These are phyloP conservation scores for Candida sp. DNA, from an alignment of 1,139 yeast species.

Conservation along the genomic window DNA sequence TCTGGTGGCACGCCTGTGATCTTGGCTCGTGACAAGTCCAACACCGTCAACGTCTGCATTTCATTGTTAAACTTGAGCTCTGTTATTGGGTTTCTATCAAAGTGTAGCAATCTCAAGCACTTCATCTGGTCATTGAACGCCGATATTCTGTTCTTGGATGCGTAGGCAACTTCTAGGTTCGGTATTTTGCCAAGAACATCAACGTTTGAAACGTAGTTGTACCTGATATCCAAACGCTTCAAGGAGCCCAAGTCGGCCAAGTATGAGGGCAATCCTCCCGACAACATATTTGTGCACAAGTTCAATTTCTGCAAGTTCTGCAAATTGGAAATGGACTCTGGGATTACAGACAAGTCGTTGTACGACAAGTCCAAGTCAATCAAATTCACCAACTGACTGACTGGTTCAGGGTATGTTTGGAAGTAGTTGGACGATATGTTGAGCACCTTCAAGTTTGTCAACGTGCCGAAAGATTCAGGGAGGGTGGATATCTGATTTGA, in stretches of 20 bases:
- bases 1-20: conserved; percentile 73
- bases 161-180: conserved; percentile 70
- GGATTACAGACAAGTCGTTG: conserved; percentile 67
- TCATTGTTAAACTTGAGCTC: conserved; percentile 64
- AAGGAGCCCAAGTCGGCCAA: conserved; percentile 59
- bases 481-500: conserved; percentile 73
- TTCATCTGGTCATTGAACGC: conserved; percentile 67
- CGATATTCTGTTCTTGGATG: conserved; percentile 80
- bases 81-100: conserved; percentile 79
- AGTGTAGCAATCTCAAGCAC: conserved; percentile 53
- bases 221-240: conserved; percentile 77
- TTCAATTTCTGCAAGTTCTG: conserved; percentile 68
- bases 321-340: conserved; percentile 65
- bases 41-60: conserved; percentile 65
- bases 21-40: conserved; percentile 84
- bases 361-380: conserved; percentile 81
- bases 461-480: conserved; percentile 64
- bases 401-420: conserved; percentile 66
- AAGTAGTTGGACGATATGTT: conserved; percentile 86
- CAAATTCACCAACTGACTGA: conserved; percentile 65
- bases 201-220: conserved; percentile 69
- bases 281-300: conserved; percentile 73
- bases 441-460: conserved; percentile 61
- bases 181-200: conserved; percentile 68
- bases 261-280: conserved; percentile 57